phyloP scores from a whole-genome alignment of 768 basidiomycete genomes.

The Trametes cingulata region DNA sequence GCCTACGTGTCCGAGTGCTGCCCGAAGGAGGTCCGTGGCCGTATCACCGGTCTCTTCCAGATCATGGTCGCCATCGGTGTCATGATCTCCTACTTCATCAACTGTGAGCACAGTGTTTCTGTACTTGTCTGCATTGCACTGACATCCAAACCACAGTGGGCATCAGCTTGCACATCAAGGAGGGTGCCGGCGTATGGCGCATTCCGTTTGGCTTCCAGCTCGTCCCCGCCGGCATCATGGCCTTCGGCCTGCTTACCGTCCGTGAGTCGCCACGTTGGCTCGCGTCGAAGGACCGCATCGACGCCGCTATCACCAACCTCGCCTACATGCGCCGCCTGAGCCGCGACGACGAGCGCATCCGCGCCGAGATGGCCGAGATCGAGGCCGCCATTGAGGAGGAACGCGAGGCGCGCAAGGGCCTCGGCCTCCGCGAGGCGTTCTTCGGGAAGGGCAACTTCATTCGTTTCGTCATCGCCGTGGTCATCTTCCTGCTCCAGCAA shows the following conservation, averaged over 20 bases:
- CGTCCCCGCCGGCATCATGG: conserved; percentile 73
- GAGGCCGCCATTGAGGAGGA: conserved; percentile 80
- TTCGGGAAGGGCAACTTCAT: conserved; percentile 79
- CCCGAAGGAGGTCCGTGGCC: conserved; percentile 83
- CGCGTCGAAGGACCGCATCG: conserved; percentile 56
- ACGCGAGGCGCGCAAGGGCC: conserved; percentile 58
- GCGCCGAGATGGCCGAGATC: conserved; percentile 76
- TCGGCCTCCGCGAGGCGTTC: conserved; percentile 68
- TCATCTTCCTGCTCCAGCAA: conserved; percentile 79
- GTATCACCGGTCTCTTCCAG: conserved; percentile 85
- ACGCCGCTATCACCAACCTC: conserved; percentile 58
- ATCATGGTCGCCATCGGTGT: conserved; percentile 85
- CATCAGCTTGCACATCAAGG: conserved; percentile 52
- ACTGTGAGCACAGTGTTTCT: conserved; percentile 49
- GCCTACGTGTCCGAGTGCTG: conserved; percentile 86
- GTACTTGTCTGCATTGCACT: not conserved
- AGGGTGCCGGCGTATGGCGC: conserved; percentile 58
- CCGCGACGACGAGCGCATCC: conserved; percentile 44
- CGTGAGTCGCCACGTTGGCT: conserved; percentile 82
- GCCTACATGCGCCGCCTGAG: conserved; percentile 60
- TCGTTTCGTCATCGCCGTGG: conserved; percentile 83
- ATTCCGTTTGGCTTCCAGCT: conserved; percentile 77
- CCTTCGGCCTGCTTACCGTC: conserved; percentile 64
- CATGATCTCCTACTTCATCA: conserved; percentile 83
- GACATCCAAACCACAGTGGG: conserved; percentile 45